Evolutionary conservation across 2,329 filamentous ascomycete species (phyloP).

Genomic region (Pseudopithomyces maydicus): DNA sequence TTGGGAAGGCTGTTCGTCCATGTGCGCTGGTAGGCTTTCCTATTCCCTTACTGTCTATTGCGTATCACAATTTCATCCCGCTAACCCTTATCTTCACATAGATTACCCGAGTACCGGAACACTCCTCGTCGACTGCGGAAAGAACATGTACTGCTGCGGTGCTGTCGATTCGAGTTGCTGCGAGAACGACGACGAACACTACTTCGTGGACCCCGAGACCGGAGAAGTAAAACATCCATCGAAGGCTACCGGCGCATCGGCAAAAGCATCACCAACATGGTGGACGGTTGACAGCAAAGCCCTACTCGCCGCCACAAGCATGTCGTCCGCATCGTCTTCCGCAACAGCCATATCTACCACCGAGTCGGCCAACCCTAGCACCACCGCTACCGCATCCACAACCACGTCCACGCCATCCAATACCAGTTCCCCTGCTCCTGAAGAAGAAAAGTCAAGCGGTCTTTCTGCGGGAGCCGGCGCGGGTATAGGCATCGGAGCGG

Average conservation of each 20-base stretch:
- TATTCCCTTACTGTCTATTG: background rate
- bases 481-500: background rate
- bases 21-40: background rate
- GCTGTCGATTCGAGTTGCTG: background rate
- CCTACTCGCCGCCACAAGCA: background rate
- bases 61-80: background rate
- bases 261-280: background rate
- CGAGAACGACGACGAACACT: background rate
- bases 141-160: slow-evolving; percentile 3
- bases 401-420: background rate
- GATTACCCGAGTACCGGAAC: background rate
- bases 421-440: background rate
- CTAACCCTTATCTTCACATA: background rate
- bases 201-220: background rate
- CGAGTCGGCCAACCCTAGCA: background rate
- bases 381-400: background rate
- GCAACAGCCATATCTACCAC: background rate
- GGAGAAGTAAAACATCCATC: slow-evolving; percentile 1
- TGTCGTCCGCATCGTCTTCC: background rate
- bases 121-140: background rate
- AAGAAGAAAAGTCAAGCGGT: background rate
- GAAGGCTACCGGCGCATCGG: background rate
- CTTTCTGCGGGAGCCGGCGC: background rate
- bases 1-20: background rate
- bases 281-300: slow-evolving; percentile 2